phyloP scores from a whole-genome alignment of 495 filamentous ascomycete species.

The Clavariopsis aquatica region DNA sequence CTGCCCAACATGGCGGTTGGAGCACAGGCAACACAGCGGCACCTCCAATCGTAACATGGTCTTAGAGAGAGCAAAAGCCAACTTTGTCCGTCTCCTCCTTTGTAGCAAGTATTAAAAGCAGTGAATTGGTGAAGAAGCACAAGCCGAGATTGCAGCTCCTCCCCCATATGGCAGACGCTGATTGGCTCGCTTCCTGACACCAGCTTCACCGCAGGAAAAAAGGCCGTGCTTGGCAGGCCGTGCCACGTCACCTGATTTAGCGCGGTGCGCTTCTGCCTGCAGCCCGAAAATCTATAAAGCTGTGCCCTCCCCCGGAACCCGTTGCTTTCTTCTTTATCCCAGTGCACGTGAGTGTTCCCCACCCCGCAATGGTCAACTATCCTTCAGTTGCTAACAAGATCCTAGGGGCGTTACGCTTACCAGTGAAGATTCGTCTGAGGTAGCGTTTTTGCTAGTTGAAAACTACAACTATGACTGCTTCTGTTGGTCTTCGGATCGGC shows the following conservation, averaged over 20 bases:
- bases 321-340: constrained; percentile 1
- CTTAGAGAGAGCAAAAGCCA: neutral
- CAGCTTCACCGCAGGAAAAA: too few relatives aligned
- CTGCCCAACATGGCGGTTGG: neutral
- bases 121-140: too few relatives aligned
- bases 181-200: neutral
- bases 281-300: neutral
- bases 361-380: neutral
- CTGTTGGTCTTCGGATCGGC: constrained; percentile 32
- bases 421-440: constrained; percentile 39
- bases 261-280: neutral
- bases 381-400: constrained; percentile 1
- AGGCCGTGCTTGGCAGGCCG: too few relatives aligned
- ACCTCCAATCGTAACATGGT: neutral
- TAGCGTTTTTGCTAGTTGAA: constrained; percentile 37
- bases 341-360: constrained; percentile 7
- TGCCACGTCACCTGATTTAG: neutral
- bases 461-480: constrained; percentile 38
- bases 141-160: neutral
- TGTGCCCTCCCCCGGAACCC: neutral
- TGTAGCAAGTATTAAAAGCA: too few relatives aligned
- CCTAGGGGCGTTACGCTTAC: constrained; percentile 24
- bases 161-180: neutral
- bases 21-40: neutral
- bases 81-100: neutral